phyloP scores from a whole-genome alignment of 192 early-diverging fungal species.

The Chytriomyces confervae region DNA sequence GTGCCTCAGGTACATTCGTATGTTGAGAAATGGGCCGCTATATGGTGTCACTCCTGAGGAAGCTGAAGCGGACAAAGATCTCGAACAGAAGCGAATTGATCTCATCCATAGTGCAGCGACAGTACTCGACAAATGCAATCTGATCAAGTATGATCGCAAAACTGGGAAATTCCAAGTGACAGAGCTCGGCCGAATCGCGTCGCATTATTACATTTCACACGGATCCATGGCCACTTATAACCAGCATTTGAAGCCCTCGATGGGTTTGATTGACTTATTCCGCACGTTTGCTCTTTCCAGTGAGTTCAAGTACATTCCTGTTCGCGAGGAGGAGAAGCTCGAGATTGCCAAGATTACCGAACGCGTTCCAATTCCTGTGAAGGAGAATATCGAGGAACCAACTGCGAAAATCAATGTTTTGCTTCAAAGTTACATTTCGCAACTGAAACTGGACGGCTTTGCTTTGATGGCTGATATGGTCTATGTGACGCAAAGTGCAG shows the following conservation, averaged over 20 bases:
- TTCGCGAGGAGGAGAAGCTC: constrained; percentile 92
- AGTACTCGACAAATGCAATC: constrained; percentile 84
- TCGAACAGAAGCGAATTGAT: constrained; percentile 86
- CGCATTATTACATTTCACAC: constrained; percentile 95
- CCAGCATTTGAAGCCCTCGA: constrained; percentile 88
- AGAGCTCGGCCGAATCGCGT: constrained; percentile 93
- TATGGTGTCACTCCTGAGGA: constrained; percentile 81
- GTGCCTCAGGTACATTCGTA: constrained; percentile 77
- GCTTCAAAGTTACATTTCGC: constrained; percentile 94
- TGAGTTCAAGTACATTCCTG: constrained; percentile 94
- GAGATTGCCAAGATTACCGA: constrained; percentile 88
- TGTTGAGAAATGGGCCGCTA: constrained; percentile 87
- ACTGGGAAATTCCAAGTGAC: constrained; percentile 88
- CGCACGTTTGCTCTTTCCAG: constrained; percentile 85
- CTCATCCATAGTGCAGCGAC: constrained; percentile 87
- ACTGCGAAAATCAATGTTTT: constrained; percentile 93
- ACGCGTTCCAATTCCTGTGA: constrained; percentile 94
- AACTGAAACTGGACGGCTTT: constrained; percentile 90
- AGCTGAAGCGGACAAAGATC: constrained; percentile 74
- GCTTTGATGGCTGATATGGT: constrained; percentile 98
- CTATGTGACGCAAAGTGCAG: constrained; percentile 95
- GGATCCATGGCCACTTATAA: constrained; percentile 93
- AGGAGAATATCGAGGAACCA: constrained; percentile 88
- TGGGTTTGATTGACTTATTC: constrained; percentile 89
- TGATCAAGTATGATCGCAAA: constrained; percentile 95